Evolutionary conservation across 495 filamentous ascomycete species (phyloP).

Genomic region (Penicillium ucsense): DNA sequence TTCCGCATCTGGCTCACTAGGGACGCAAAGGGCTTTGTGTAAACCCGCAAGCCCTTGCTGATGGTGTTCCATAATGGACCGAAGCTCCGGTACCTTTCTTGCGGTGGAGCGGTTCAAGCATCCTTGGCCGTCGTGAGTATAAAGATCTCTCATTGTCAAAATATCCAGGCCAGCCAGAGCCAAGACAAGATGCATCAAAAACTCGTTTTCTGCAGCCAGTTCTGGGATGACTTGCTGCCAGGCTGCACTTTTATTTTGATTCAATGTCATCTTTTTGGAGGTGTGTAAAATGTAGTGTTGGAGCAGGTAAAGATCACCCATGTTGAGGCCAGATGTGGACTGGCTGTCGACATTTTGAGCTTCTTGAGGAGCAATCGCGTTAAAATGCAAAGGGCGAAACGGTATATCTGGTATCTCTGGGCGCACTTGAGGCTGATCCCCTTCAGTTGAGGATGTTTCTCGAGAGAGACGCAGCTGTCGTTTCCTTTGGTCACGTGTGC

Average conservation of each 20-base stretch:
- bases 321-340: slow-evolving; percentile 5
- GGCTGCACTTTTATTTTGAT: slow-evolving; percentile 5
- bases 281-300: slow-evolving; percentile 16
- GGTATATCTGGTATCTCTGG: neutral
- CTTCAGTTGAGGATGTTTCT: neutral
- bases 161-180: slow-evolving; percentile 18
- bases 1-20: slow-evolving; percentile 5
- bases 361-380: neutral
- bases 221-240: slow-evolving; percentile 16
- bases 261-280: slow-evolving; percentile 10
- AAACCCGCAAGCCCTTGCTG: slow-evolving; percentile 16
- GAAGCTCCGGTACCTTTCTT: neutral
- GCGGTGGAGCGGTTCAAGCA: neutral
- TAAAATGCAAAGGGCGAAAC: slow-evolving; percentile 7
- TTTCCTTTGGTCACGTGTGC: neutral
- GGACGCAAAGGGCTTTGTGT: slow-evolving; percentile 6
- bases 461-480: neutral
- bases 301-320: slow-evolving; percentile 14
- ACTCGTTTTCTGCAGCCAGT: slow-evolving; percentile 3
- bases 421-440: neutral
- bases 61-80: slow-evolving; percentile 14
- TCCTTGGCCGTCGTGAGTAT: neutral
- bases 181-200: slow-evolving; percentile 11
- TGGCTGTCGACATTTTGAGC: neutral
- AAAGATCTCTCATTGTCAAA: neutral